Conservation (phyloP, 768 basidiomycete genomes). For the Pilatotrama ljubarskyi region DNA sequence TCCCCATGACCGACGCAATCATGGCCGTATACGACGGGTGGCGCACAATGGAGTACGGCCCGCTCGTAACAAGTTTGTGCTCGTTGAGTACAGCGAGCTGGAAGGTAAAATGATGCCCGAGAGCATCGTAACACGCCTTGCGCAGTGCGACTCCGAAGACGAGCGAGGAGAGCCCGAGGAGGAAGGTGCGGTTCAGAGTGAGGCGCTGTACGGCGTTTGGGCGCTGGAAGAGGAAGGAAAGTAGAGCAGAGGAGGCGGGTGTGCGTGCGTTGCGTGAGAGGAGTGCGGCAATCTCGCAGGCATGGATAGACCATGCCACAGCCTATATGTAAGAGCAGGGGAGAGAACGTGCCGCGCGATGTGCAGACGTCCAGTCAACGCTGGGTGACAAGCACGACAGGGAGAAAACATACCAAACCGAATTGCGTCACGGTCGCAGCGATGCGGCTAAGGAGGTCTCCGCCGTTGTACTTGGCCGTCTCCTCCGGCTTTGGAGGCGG, state of each 20-base stretch:
- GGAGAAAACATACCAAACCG: background rate
- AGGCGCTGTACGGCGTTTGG: background rate
- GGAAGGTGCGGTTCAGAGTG: background rate
- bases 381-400: too few species aligned
- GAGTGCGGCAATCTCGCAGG: background rate
- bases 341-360: background rate
- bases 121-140: slow-evolving; percentile 3
- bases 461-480: background rate
- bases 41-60: slow-evolving; percentile 21
- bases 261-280: background rate
- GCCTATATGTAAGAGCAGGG: background rate
- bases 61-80: slow-evolving; percentile 20
- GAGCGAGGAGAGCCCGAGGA: background rate
- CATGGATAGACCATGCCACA: background rate
- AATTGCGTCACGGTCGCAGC: too few species aligned
- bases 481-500: background rate
- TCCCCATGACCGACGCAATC: background rate
- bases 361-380: background rate
- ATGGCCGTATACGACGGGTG: slow-evolving; percentile 22
- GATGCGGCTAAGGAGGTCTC: background rate
- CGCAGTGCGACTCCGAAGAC: background rate
- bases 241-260: background rate
- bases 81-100: slow-evolving; percentile 8
- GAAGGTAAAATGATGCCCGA: slow-evolving; percentile 21
- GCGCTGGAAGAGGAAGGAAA: background rate